A percentile compares a stretch with the other conserved stretches of the same genome.
phyloP scores from a whole-genome alignment of 2,329 filamentous ascomycete genomes.

The Talaromyces sp. region DNA sequence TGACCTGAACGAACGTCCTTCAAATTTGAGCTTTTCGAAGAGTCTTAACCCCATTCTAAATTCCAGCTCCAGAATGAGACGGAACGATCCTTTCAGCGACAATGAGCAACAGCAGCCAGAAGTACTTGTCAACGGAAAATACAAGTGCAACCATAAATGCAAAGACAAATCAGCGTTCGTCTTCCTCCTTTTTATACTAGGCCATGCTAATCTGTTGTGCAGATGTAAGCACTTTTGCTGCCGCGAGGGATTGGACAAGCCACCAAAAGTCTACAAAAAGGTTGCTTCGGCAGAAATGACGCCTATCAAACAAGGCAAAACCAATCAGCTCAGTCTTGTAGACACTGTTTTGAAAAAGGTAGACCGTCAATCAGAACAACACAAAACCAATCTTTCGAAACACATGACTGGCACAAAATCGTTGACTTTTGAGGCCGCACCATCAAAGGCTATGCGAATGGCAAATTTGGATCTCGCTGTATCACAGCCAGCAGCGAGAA shows the following conservation, averaged over 20 bases:
- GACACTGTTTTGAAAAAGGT: slow-evolving; percentile 22
- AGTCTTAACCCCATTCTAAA: not conserved
- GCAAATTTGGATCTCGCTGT: slow-evolving; percentile 6
- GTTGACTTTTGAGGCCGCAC: not conserved
- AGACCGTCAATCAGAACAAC: not conserved
- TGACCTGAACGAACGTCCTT: not conserved
- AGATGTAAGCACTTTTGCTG: slow-evolving; percentile 71
- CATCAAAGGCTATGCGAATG: not conserved
- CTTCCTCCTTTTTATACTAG: not conserved
- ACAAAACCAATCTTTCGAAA: not conserved
- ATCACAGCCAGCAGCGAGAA: not conserved
- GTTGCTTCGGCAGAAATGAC: not conserved
- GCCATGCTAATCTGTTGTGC: slow-evolving; percentile 20
- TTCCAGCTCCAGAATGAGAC: not conserved
- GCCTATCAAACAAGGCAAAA: slow-evolving; percentile 23
- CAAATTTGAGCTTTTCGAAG: slow-evolving; percentile 10
- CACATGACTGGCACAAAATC: not conserved
- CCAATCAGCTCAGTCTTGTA: slow-evolving; percentile 24
- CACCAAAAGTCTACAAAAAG: slow-evolving; percentile 40
- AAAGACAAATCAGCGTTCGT: slow-evolving; percentile 49
- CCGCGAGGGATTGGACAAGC: slow-evolving; percentile 64
- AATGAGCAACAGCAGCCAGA: slow-evolving; percentile 35
- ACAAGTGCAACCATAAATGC: slow-evolving; percentile 69
- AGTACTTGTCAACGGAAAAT: slow-evolving; percentile 64
- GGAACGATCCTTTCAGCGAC: slow-evolving; percentile 1